phyloP scores from a whole-genome alignment of 129 eudicot genomes.

The Tanacetum coccineum region DNA sequence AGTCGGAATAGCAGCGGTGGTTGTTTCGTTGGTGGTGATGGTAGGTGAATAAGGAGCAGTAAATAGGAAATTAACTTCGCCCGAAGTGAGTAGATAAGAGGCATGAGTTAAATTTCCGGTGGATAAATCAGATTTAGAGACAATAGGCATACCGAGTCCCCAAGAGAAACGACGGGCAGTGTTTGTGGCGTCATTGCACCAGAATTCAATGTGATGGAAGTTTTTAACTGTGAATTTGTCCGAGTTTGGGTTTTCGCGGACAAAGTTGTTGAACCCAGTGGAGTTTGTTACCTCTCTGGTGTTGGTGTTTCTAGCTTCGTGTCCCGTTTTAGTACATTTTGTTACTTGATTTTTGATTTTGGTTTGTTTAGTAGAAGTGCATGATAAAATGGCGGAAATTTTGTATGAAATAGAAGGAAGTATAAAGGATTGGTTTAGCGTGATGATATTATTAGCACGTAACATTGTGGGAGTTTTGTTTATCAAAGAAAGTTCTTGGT shows the following conservation, averaged over 20 bases:
- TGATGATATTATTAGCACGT: no score
- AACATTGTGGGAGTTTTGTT: no score
- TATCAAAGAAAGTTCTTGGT: no score
- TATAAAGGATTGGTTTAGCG: no score
- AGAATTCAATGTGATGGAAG: slow-evolving; percentile 94
- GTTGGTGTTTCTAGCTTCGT: no score
- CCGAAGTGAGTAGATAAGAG: slow-evolving; percentile 74
- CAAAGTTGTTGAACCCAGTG: slow-evolving; percentile 55
- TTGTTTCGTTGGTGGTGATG: slow-evolving; percentile 22
- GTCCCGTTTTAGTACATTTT: no score
- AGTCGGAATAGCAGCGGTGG: slow-evolving; percentile 48
- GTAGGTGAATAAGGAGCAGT: slow-evolving; percentile 38
- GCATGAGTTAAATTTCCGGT: slow-evolving; percentile 81
- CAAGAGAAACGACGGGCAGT: slow-evolving; percentile 54
- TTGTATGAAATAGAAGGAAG: no score
- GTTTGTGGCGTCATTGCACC: slow-evolving; percentile 95
- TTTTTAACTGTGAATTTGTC: slow-evolving; percentile 62
- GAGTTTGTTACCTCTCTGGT: no score
- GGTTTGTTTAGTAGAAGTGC: no score
- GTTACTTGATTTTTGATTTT: no score
- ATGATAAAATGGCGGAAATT: no score
- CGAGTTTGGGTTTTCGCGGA: slow-evolving; percentile 57
- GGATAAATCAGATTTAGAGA: slow-evolving; percentile 60
- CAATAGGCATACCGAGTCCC: slow-evolving; percentile 38
- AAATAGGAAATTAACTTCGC: slow-evolving; percentile 46